Conservation (phyloP, 2,329 filamentous ascomycete species). For the Grosmannia serpens region DNA sequence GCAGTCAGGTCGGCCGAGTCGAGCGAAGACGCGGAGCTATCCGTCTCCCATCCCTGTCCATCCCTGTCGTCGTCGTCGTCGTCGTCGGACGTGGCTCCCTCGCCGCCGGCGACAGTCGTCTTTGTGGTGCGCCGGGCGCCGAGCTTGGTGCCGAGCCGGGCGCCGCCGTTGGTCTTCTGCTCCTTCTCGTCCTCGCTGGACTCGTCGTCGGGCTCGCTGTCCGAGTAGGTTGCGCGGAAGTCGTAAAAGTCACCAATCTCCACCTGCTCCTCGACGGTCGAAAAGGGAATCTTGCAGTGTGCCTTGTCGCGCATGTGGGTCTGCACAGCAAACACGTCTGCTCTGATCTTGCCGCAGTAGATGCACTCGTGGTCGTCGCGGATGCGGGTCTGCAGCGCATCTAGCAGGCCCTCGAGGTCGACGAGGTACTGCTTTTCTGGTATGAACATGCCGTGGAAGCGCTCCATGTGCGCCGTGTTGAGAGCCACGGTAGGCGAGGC, state of each 20-base stretch:
- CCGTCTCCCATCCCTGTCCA: constrained; percentile 88
- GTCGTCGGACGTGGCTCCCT: constrained; percentile 23
- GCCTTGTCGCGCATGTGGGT: constrained; percentile 97
- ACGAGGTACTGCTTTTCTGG: constrained; percentile 78
- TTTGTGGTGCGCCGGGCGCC: constrained; percentile 47
- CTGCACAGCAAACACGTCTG: constrained; percentile 68
- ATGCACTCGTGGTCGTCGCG: constrained; percentile 73
- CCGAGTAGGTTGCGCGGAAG: constrained; percentile 90
- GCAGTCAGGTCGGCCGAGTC: constrained; percentile 75
- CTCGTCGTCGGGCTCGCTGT: constrained; percentile 49
- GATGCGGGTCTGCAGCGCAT: constrained; percentile 69
- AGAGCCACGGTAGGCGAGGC: constrained; percentile 63
- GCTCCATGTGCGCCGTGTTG: constrained; percentile 81
- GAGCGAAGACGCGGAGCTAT: constrained; percentile 78
- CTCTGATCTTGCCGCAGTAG: constrained; percentile 74
- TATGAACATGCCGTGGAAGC: constrained; percentile 90
- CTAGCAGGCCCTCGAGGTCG: constrained; percentile 70
- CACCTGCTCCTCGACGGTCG: constrained; percentile 77
- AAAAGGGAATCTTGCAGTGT: constrained; percentile 94
- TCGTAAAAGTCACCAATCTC: constrained; percentile 96
- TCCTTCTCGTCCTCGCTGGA: constrained; percentile 42
- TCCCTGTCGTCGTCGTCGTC: constrained; percentile 41
- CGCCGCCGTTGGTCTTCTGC: constrained; percentile 25
- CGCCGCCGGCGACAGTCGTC: constrained; percentile 25
- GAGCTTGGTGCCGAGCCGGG: constrained; percentile 60